Base-by-base conservation (phyloP, 2,329 filamentous ascomycete species). In the Penicillium oxalicum region DNA sequence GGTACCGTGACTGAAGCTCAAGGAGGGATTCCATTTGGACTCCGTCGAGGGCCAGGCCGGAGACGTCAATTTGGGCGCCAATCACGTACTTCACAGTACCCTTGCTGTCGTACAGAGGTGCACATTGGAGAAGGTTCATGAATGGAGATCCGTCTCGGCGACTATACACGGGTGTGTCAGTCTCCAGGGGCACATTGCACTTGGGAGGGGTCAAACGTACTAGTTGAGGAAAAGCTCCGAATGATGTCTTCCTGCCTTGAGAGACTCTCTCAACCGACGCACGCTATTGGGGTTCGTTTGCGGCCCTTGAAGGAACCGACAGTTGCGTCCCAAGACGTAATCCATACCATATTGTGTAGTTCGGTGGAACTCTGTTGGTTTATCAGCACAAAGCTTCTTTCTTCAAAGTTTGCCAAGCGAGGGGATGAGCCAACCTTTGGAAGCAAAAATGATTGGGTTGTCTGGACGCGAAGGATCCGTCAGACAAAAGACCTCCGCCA, bases 221-320 rank as follows among this genome's bases (percentile, higher is more conserved):
- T 87, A 91, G 64, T 91, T 91, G 34, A 91, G 69, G 47, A 91
- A 82, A 0, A 87, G 80, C 59, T 91, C 87, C 46, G 78, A 86
- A 54, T 84, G 80, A 58, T 90, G 86, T 56, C 80, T 77, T n/a
- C 84, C 83, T 1, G 75, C 77, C 6, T 74, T 65, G 9, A 86
- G 69, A 27, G 81, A 82, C 36, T 84, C 78, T 29, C 78, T 74
- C 9, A 91, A 72, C 45, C 87, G 75, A 46, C 74, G 69, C 0
- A 86, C 74, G 44, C 82, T 86, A 52, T 78, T 76, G 0, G 73
- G 74, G 54, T 84, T 85, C 5, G 86, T 89, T 58, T 79, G 80
- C 0, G 86, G 86, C 0, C 87, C 87, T 64, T 90, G 87, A 1
- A 91, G 76, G 59, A 91, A 90, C 6, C 87, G 81, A 58, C 87